Conservation (phyloP, 192 early-diverging fungal genomes). For the Glomus cerebriforme region DNA sequence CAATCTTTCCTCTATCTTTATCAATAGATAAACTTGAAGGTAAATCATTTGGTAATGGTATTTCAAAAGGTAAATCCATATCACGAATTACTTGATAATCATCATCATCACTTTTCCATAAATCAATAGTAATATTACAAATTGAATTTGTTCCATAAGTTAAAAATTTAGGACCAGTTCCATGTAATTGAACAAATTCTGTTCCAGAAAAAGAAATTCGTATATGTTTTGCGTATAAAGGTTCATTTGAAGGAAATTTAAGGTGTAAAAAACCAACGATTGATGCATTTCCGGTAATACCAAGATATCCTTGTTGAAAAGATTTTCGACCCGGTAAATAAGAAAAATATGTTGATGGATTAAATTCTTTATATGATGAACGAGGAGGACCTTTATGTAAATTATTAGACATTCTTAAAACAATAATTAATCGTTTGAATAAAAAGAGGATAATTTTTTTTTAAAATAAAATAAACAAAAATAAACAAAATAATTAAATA, state of each 20-base stretch:
- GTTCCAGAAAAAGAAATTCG: neutral
- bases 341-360: neutral
- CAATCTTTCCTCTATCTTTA: neutral
- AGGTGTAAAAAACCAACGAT: neutral
- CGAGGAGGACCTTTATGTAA: neutral
- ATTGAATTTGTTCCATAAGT: neutral
- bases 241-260: neutral
- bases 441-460: no score
- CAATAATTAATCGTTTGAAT: no score
- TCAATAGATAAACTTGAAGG: neutral
- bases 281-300: neutral
- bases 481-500: no score
- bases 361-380: neutral
- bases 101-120: neutral
- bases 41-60: neutral
- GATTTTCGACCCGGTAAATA: neutral
- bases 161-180: neutral
- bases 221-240: neutral
- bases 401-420: neutral
- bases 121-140: neutral
- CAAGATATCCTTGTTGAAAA: neutral
- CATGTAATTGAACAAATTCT: neutral
- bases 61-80: neutral
- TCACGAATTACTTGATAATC: neutral
- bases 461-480: no score